Percentiles rank a stretch among this genome's conserved stretches.
These are phyloP conservation scores for Platanus orientalis DNA, from an alignment of 164 flowering plant species.

Conservation along the genomic window DNA sequence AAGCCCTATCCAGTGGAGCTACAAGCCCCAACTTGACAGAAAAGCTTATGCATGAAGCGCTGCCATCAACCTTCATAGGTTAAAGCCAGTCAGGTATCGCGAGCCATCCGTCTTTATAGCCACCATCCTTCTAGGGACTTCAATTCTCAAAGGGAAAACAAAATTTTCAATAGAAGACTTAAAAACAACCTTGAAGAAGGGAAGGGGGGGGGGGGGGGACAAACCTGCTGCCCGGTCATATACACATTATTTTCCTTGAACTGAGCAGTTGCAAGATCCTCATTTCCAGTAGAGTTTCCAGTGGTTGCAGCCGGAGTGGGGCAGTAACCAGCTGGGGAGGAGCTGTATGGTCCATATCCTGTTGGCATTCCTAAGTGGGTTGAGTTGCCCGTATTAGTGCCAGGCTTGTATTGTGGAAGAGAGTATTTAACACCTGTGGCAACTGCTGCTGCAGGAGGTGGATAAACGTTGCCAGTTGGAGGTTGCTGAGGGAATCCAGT, in stretches of 20 bases:
- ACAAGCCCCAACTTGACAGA: no score
- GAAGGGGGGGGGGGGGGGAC: slow-evolving; percentile 9
- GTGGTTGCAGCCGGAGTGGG: slow-evolving; percentile 50
- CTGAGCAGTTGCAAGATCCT: slow-evolving; percentile 59
- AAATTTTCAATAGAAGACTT: no score
- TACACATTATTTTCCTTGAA: slow-evolving; percentile 71
- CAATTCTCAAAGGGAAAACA: no score
- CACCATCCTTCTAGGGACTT: no score
- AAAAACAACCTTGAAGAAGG: no score
- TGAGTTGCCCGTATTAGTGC: slow-evolving; percentile 55
- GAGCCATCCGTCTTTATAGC: no score
- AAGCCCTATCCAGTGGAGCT: no score
- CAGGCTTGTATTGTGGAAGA: slow-evolving; percentile 65
- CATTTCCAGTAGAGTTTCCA: slow-evolving; percentile 59
- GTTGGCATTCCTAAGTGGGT: slow-evolving; percentile 53
- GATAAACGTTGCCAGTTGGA: slow-evolving; percentile 57
- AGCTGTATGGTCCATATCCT: slow-evolving; percentile 61
- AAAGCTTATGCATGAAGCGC: no score
- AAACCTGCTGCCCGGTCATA: slow-evolving; percentile 82
- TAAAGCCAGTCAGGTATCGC: no score
- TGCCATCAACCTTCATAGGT: no score
- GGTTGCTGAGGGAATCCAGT: slow-evolving; percentile 81
- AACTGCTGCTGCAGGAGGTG: slow-evolving; percentile 44
- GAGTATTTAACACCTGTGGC: slow-evolving; percentile 59
- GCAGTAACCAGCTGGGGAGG: slow-evolving; percentile 57